Evolutionary conservation across 148 eudicot species (phyloP).

Genomic region (Fagopyrum esculentum): DNA sequence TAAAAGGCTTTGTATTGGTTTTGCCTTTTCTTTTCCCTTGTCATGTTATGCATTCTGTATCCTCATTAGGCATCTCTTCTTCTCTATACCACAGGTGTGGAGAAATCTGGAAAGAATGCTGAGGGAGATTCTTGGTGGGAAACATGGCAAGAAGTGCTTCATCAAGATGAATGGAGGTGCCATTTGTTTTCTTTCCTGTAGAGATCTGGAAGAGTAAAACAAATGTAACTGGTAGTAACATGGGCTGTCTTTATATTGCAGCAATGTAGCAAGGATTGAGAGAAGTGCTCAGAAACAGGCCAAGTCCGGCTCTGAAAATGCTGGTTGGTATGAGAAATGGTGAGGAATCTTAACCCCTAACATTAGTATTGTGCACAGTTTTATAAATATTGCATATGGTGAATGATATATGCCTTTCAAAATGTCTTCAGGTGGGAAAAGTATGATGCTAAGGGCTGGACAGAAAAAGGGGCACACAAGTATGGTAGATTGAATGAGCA

Average conservation of each 20-base stretch:
- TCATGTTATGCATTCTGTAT: not conserved
- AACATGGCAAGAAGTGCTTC: slow-evolving; percentile 98
- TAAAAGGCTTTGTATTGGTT: not conserved
- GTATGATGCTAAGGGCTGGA: slow-evolving; percentile 98
- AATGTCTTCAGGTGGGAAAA: slow-evolving; percentile 82
- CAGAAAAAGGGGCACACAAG: slow-evolving; percentile 98
- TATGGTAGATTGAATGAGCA: slow-evolving; percentile 95
- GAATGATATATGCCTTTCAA: slow-evolving; percentile 5
- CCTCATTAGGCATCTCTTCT: slow-evolving; percentile 5
- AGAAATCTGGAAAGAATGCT: slow-evolving; percentile 92
- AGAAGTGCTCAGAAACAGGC: slow-evolving; percentile 99
- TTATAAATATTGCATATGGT: not conserved
- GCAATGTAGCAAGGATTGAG: slow-evolving; percentile 91
- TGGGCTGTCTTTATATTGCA: slow-evolving; percentile 27
- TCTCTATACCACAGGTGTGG: slow-evolving; percentile 49
- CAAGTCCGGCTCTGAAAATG: slow-evolving; percentile 93
- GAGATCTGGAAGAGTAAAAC: not conserved
- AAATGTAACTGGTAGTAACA: not conserved
- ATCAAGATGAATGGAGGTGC: slow-evolving; percentile 99
- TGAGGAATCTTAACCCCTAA: slow-evolving; percentile 23
- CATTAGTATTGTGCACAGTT: not conserved
- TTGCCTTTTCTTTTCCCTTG: not conserved
- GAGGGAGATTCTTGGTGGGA: slow-evolving; percentile 99
- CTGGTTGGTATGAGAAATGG: slow-evolving; percentile 99
- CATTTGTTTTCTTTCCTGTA: slow-evolving; percentile 1